A percentile compares a stretch with the other conserved stretches of the same genome.
Evolutionary conservation across 2,329 filamentous ascomycete genomes (phyloP).

Genomic region (Tolypocladium amazonense): DNA sequence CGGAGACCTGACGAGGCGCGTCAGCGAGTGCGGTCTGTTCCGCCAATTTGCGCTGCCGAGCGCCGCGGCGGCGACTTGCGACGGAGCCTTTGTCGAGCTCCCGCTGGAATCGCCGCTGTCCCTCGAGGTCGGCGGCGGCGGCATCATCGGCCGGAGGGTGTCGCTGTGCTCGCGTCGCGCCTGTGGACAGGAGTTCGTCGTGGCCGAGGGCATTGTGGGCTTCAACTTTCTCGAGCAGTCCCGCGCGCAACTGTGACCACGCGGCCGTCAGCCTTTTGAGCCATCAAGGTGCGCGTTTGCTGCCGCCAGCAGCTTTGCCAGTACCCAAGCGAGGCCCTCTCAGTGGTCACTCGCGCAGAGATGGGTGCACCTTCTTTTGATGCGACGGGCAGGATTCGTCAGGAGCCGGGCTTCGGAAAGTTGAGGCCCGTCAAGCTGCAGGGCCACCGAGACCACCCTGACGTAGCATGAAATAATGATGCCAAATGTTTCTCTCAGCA

Average conservation of each 20-base stretch:
- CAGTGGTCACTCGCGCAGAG: neutral
- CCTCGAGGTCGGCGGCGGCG: constrained; percentile 31
- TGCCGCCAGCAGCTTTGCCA: neutral
- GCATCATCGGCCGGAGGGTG: constrained; percentile 38
- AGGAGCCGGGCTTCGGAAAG: too few species aligned
- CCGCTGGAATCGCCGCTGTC: constrained; percentile 27
- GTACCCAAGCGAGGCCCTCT: neutral
- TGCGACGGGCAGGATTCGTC: neutral
- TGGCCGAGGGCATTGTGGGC: constrained; percentile 40
- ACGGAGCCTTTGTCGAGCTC: constrained; percentile 18
- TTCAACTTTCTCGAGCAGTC: constrained; percentile 26
- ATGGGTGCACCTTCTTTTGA: neutral
- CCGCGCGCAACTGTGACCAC: neutral
- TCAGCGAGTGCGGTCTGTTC: constrained; percentile 31
- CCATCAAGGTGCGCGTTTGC: neutral
- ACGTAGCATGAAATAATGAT: too few species aligned
- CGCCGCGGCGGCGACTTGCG: neutral
- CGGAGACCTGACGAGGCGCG: constrained; percentile 30
- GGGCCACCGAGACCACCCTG: too few species aligned
- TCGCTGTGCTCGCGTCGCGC: constrained; percentile 22
- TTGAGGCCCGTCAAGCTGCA: too few species aligned
- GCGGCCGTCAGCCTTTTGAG: neutral
- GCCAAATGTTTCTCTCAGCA: too few species aligned
- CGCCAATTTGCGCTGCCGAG: constrained; percentile 22
- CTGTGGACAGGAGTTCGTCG: constrained; percentile 15